A percentile compares a stretch with the other conserved stretches of the same genome.
These are phyloP conservation scores for Aschersonia sp. DNA, from an alignment of 2,329 filamentous ascomycete genomes.

Conservation along the genomic window DNA sequence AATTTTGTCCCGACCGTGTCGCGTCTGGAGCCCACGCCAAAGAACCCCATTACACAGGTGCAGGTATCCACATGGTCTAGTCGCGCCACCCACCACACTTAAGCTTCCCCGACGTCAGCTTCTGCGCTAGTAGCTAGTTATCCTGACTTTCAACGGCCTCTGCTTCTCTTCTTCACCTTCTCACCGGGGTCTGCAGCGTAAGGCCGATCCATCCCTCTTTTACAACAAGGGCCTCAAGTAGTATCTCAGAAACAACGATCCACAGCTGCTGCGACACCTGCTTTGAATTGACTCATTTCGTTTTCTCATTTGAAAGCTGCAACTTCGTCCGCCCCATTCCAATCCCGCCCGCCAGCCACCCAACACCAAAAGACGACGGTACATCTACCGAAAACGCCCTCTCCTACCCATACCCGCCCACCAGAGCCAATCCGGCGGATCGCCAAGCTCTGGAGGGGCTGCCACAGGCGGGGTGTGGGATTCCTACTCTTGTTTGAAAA, in stretches of 20 bases:
- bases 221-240: too few species aligned
- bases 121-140: neutral
- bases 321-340: neutral
- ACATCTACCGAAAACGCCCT: neutral
- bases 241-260: too few species aligned
- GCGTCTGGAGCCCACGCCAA: neutral
- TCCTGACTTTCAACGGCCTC: neutral
- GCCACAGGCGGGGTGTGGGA: neutral
- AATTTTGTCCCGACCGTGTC: neutral
- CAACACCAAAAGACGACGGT: constrained; percentile 1
- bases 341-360: constrained; percentile 1
- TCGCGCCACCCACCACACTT: neutral
- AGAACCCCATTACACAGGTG: too few species aligned
- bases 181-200: too few species aligned
- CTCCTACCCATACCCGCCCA: neutral
- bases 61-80: neutral
- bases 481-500: too few species aligned
- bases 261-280: too few species aligned
- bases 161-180: too few species aligned
- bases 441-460: neutral
- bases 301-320: too few species aligned
- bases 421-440: neutral
- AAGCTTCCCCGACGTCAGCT: neutral
- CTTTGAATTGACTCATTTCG: too few species aligned
- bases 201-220: too few species aligned